These are phyloP conservation scores for Mercurialis annua DNA, from an alignment of 345 rosid genomes.

Conservation along the genomic window DNA sequence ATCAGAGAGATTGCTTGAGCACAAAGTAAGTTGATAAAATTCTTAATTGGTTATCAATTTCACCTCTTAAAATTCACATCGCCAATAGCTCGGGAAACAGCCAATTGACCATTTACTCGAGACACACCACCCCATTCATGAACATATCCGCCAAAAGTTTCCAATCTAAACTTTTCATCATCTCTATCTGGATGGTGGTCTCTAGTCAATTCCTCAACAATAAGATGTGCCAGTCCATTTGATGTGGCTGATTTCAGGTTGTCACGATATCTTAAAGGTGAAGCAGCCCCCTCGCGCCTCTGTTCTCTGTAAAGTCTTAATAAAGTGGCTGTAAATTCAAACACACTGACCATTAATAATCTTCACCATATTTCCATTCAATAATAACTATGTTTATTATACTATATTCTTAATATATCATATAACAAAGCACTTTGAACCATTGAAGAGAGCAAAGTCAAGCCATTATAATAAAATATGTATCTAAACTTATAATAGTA, in stretches of 20 bases:
- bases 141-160: conserved; percentile 90
- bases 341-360: conserved; percentile 11
- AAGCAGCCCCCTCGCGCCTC: conserved; percentile 50
- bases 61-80: conserved; percentile 66
- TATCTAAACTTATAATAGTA: neutral
- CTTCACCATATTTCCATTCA: conserved; percentile 5
- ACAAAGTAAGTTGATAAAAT: conserved; percentile 7
- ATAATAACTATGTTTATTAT: neutral
- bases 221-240: conserved; percentile 48
- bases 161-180: conserved; percentile 83
- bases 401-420: conserved; percentile 10
- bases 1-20: neutral
- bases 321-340: conserved; percentile 60
- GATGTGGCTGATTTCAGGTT: conserved; percentile 40
- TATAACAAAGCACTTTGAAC: neutral
- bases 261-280: conserved; percentile 37
- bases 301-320: conserved; percentile 64
- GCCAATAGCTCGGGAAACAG: conserved; percentile 90
- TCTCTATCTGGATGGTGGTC: conserved; percentile 92
- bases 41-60: conserved; percentile 9
- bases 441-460: neutral
- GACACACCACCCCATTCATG: conserved; percentile 70
- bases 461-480: neutral
- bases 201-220: conserved; percentile 67
- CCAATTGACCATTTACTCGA: conserved; percentile 85